phyloP scores from a whole-genome alignment of 495 filamentous ascomycete species.

The Daldinia caldariorum region DNA sequence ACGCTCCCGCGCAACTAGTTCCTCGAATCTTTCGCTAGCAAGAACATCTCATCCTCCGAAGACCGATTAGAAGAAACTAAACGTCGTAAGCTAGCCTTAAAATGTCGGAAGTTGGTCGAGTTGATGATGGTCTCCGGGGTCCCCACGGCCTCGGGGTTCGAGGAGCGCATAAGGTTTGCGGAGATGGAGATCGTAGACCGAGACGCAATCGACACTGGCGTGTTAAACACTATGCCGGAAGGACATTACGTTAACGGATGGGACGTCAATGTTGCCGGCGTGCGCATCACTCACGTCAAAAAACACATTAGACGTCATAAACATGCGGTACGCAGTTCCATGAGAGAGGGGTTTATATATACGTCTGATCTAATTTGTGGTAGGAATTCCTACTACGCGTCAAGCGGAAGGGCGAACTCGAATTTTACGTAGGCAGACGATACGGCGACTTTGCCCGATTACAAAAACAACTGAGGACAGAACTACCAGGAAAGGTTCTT shows the following conservation, averaged over 20 bases:
- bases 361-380: slow-evolving; percentile 28
- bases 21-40: slow-evolving; percentile 96
- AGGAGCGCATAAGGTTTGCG: slow-evolving; percentile 93
- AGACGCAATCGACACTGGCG: slow-evolving; percentile 87
- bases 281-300: slow-evolving; percentile 81
- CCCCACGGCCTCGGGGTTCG: slow-evolving; percentile 94
- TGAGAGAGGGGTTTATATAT: slow-evolving; percentile 6
- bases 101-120: slow-evolving; percentile 94
- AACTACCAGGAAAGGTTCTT: slow-evolving; percentile 91
- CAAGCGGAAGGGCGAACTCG: slow-evolving; percentile 73
- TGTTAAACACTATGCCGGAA: slow-evolving; percentile 85
- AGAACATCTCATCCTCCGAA: slow-evolving; percentile 95
- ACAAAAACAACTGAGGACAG: slow-evolving; percentile 79
- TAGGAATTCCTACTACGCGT: slow-evolving; percentile 92
- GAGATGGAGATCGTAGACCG: slow-evolving; percentile 96
- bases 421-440: slow-evolving; percentile 80
- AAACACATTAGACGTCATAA: slow-evolving; percentile 89
- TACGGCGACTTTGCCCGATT: slow-evolving; percentile 89
- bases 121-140: slow-evolving; percentile 99
- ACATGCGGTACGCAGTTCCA: slow-evolving; percentile 77
- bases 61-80: slow-evolving; percentile 97
- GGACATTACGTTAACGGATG: slow-evolving; percentile 92
- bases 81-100: slow-evolving; percentile 86
- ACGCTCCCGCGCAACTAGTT: slow-evolving; percentile 66
- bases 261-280: slow-evolving; percentile 96